phyloP scores from a whole-genome alignment of 257 asterid species.

The Ilex asprella region DNA sequence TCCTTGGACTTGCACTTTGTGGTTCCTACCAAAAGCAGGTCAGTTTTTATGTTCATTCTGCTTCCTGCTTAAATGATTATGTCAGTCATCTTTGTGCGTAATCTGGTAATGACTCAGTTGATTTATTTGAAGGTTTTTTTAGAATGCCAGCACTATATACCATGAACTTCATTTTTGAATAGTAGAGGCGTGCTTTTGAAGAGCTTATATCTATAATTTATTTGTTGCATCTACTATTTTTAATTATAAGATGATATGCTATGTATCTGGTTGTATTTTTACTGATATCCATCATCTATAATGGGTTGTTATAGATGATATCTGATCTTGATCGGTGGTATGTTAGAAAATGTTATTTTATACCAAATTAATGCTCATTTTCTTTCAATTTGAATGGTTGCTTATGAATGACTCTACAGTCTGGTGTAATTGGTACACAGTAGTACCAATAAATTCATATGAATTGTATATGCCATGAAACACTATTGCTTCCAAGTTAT shows the following conservation, averaged over 20 bases:
- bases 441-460: background rate
- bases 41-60: background rate
- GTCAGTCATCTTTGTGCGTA: constrained; percentile 7
- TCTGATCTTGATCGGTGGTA: background rate
- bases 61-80: background rate
- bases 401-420: background rate
- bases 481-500: background rate
- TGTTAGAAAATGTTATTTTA: background rate
- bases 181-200: too few relatives aligned
- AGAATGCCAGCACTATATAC: too few relatives aligned
- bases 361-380: background rate
- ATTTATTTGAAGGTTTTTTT: background rate
- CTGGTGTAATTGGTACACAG: background rate
- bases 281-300: background rate
- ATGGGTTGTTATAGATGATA: background rate
- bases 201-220: too few relatives aligned
- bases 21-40: constrained; percentile 27
- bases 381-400: background rate
- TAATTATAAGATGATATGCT: too few relatives aligned
- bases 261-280: background rate
- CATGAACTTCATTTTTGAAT: too few relatives aligned
- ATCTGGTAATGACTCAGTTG: background rate
- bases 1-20: constrained; percentile 19
- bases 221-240: too few relatives aligned
- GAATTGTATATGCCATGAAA: background rate